Evolutionary conservation across 2,329 filamentous ascomycete species (phyloP).

Genomic region (Ustilaginoidea virens): DNA sequence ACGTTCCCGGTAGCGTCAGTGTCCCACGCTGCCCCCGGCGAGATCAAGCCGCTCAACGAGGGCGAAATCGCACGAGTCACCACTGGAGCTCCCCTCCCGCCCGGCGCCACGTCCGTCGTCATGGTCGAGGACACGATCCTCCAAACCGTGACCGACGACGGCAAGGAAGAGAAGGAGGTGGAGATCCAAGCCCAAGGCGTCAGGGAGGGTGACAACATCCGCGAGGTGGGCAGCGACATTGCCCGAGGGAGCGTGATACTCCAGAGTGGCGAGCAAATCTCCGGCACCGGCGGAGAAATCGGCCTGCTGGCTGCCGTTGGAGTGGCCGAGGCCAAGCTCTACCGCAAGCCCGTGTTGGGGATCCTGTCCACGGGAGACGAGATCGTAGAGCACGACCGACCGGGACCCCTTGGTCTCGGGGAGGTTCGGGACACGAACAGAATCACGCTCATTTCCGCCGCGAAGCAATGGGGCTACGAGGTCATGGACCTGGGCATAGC

Average conservation of each 20-base stretch:
- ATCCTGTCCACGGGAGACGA: conserved; percentile 92
- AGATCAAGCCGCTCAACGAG: conserved; percentile 45
- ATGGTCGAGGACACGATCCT: conserved; percentile 86
- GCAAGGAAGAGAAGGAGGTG: conserved; percentile 70
- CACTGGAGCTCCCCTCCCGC: conserved; percentile 80
- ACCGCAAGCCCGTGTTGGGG: conserved; percentile 62
- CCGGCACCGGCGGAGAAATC: conserved; percentile 77
- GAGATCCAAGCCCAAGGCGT: conserved; percentile 72
- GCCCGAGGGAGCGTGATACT: conserved; percentile 54
- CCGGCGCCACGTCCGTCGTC: conserved; percentile 77
- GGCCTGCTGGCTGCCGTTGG: conserved; percentile 81
- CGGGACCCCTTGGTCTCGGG: conserved; percentile 50
- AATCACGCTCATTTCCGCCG: conserved; percentile 69
- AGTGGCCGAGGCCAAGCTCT: conserved; percentile 53
- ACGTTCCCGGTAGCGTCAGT: conserved; percentile 75
- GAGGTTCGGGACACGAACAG: conserved; percentile 92
- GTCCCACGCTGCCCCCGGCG: conserved; percentile 67
- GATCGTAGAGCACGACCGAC: conserved; percentile 59
- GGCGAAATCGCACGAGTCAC: conserved; percentile 83
- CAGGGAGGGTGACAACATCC: conserved; percentile 68
- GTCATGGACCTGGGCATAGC: conserved; percentile 79
- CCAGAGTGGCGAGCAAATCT: conserved; percentile 64
- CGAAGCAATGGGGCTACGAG: conserved; percentile 58
- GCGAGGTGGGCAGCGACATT: conserved; percentile 84
- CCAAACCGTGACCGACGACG: conserved; percentile 60